Base-by-base conservation (phyloP, 2,329 filamentous ascomycete species). In the Gaeumannomyces sp. region DNA sequence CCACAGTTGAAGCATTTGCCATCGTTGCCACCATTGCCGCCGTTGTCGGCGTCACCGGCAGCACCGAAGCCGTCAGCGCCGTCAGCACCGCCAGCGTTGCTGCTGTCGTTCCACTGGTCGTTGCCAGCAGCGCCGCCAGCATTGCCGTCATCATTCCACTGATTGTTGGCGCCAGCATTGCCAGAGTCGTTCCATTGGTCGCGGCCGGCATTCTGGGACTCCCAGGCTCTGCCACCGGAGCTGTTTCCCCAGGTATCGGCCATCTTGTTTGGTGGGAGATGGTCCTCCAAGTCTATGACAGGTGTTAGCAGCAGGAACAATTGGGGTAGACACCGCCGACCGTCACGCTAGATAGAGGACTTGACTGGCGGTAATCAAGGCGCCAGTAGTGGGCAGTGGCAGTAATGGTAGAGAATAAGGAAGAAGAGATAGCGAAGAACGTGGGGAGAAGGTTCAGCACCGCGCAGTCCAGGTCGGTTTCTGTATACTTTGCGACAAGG, bases 1-100 rank as follows among this genome's bases (percentile, higher is more conserved):
- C 84, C 83, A 68, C 85, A 89, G 74, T 87, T 88, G 80, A 76
- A 87, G 77, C 85, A 88, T 59, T 77, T 78, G 28, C 80, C 77
- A 72, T 77, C 71, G 75, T 73, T 76, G 38, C 69, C 74, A 33
- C 68, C 73, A 65, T 67, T 66, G 19, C 61, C 67, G 28, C 59
- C 66, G 22, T 60, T 63, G 56, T 58, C 64, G 33, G 60, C 65
- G 8, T 38, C 50, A 25, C 62, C 66, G 50, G 63, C 68, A 64
- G 60, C 59, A 38, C 64, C 69, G 57, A 65, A 67, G 59, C 50
- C 68, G 59, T 67, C 62, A 29, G 67, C 65, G 25, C 35, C 64
- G 38, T 16, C 60, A 60, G 45, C 64, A 33, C 53, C 65, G 16
- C 63, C 66, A 31, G 62, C 22, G 6, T 60, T 31, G 28, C 22